A percentile compares a stretch with the other conserved stretches of the same genome.
Conservation (phyloP, 352 stramenopile genomes). For the Blastocystis sp. region DNA sequence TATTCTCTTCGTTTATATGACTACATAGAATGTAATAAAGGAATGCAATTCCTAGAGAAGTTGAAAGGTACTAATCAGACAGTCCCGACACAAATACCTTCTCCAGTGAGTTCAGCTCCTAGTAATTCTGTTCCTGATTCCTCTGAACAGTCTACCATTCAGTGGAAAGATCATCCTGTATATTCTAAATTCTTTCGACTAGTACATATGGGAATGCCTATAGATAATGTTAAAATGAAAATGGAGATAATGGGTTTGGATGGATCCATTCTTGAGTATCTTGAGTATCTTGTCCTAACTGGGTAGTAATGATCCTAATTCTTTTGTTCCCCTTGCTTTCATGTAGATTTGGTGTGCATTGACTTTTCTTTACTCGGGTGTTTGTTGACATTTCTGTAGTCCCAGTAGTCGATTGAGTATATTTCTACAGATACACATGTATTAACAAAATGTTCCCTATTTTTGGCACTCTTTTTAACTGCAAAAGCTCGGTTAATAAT, state of each 20-base stretch:
- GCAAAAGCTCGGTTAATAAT: neutral
- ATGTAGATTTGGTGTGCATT: slow-evolving; percentile 15
- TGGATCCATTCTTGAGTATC: slow-evolving; percentile 2
- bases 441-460: neutral
- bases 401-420: slow-evolving; percentile 73
- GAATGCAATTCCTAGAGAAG: slow-evolving; percentile 37
- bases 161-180: slow-evolving; percentile 37
- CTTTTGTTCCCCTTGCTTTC: neutral
- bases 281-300: neutral
- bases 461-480: neutral
- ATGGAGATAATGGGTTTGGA: neutral
- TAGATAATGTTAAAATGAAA: slow-evolving; percentile 8
- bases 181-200: neutral
- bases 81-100: neutral
- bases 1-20: neutral
- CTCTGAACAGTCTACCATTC: neutral
- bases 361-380: slow-evolving; percentile 68
- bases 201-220: neutral
- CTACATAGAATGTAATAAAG: neutral
- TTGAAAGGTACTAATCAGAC: neutral
- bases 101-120: neutral
- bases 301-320: slow-evolving; percentile 41
- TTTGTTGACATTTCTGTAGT: slow-evolving; percentile 70
- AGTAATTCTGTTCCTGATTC: neutral
- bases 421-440: slow-evolving; percentile 71